A percentile compares a stretch with the other conserved stretches of the same genome.
These are phyloP conservation scores for Solanum tacnaense DNA, from an alignment of 257 asterid species.

Conservation along the genomic window DNA sequence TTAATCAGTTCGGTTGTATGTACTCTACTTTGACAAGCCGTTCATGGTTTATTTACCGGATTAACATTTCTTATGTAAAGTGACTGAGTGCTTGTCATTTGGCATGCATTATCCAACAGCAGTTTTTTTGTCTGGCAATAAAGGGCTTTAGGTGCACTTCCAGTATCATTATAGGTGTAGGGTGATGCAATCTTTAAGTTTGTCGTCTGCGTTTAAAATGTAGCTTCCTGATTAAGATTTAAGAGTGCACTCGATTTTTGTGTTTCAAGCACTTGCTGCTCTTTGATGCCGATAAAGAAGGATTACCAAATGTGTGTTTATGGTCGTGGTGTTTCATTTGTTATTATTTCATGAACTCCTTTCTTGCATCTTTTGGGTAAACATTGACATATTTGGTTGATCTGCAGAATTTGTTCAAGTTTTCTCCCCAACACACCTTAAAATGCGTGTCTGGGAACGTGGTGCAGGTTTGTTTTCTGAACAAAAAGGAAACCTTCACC, in stretches of 20 bases:
- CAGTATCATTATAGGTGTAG: background rate
- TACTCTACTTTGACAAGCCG: background rate
- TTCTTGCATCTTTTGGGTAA: background rate
- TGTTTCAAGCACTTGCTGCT: background rate
- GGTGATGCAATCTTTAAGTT: background rate
- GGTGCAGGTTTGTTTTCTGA: constrained; percentile 66
- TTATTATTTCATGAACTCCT: background rate
- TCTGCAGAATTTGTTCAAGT: constrained; percentile 86
- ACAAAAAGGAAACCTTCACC: background rate
- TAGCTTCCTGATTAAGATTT: background rate
- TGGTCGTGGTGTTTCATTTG: background rate
- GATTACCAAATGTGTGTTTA: background rate
- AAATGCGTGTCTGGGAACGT: constrained; percentile 99
- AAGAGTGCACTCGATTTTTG: background rate
- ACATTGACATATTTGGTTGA: background rate
- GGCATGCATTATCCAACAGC: background rate
- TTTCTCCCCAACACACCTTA: constrained; percentile 69
- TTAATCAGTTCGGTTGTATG: background rate
- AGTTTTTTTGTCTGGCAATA: background rate
- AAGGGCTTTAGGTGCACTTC: background rate
- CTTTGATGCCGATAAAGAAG: background rate
- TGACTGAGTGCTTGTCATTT: background rate
- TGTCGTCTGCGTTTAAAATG: background rate
- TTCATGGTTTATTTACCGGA: background rate
- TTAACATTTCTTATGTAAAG: background rate